Evolutionary conservation across 2,329 filamentous ascomycete species (phyloP).

Genomic region (Diaporthe helianthi): DNA sequence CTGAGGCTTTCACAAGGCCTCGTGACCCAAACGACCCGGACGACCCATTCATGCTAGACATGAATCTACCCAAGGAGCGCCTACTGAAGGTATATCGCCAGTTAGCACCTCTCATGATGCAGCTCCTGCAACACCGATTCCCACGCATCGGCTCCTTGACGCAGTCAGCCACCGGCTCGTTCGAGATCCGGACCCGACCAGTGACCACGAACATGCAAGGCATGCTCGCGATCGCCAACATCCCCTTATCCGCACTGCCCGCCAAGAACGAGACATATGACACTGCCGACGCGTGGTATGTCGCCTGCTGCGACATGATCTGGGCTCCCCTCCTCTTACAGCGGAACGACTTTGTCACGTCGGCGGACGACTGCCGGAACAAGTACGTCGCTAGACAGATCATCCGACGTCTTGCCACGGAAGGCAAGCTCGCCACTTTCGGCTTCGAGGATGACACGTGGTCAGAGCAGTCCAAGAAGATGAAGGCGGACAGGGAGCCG

Average conservation of each 20-base stretch:
- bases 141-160: neutral
- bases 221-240: neutral
- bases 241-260: neutral
- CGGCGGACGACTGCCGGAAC: constrained; percentile 49
- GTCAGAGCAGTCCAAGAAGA: neutral
- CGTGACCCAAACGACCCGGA: neutral
- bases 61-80: neutral
- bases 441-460: neutral
- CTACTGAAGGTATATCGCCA: neutral
- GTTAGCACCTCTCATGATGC: neutral
- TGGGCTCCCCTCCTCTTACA: constrained; percentile 49
- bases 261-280: neutral
- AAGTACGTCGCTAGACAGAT: constrained; percentile 51
- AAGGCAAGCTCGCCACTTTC: constrained; percentile 37
- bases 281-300: constrained; percentile 41
- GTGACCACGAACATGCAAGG: neutral
- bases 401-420: constrained; percentile 45
- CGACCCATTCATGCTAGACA: constrained; percentile 35
- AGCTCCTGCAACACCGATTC: neutral
- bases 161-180: neutral
- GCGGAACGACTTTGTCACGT: constrained; percentile 47
- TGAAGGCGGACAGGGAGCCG: neutral
- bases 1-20: neutral
- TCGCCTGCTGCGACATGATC: constrained; percentile 48
- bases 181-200: neutral